Evolutionary conservation across 371 early-diverging fungal genomes (phyloP), one percentile per base, ranked within the genome.

Genomic region (Umbelopsis sp.): DNA sequence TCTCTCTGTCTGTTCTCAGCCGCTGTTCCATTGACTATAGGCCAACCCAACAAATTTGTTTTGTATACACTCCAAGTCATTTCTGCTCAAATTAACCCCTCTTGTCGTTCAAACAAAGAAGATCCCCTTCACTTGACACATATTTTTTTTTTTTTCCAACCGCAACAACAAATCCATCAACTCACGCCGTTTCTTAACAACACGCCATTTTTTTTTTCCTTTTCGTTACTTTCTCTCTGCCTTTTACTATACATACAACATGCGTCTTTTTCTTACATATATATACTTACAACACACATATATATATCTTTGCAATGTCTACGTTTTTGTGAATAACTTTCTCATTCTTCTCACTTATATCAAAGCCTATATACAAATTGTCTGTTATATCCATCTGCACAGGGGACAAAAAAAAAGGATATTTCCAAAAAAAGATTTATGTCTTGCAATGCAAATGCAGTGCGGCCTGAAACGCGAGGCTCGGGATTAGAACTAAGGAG

Each of bases 281-380:
- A 57, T 57, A 57, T 57, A n/a, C 48, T 48, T n/a, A 16, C 20
- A n/a, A 48, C 48, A 5, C 20, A 57, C 37, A 57, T 57, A 51
- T 35, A 57, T 57, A 29, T 57, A 10, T 11, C 57, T 18, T 57
- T 57, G 29, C 29, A 57, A 35, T 57, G 57, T 67, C 32, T 67
- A 51, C 22, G 35, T 48, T 65, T 35, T 68, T 70, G 48, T 64
- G 37, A 41, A 67, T 57, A 38, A 38, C 20, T 38, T 25, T 45
- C 44, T 32, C 12, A 44, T 69, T 12, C 64, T 22, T 32, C 29
- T 65, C 50, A 65, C 41, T 29, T 50, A 25, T 25, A 52, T 41
- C 41, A 41, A 41, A 41, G 41, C 7, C 41, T 41, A 35, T 44
- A 66, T 25, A 46, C 52, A 18, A 29, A 53, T 70, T 73, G 76